Base-by-base conservation (phyloP, 2,329 filamentous ascomycete genomes). In the Aquanectria penicillioides region DNA sequence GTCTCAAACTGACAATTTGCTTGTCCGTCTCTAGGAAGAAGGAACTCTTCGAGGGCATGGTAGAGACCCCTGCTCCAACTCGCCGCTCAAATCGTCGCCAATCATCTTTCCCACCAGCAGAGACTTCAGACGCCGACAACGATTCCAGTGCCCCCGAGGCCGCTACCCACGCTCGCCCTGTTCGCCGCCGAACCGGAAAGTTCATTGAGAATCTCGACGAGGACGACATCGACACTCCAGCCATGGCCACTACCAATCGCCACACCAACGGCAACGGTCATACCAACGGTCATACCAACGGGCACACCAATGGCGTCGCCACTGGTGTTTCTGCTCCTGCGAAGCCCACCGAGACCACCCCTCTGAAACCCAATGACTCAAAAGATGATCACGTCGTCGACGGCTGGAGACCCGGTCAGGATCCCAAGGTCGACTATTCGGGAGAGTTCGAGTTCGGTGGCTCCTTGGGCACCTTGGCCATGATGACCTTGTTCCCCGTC, bases 401-500 rank as follows among this genome's bases (percentile, higher is more conserved):
- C 66, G 86, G 86, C 53, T 88, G 86, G 84, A 79, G 73, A 64
- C 81, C 83, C 18, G 86, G 85, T 40, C 80, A 81, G 68, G 86
- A 90, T 68, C 85, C 83, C 69, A 88, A 83, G 74, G 67, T 89
- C 56, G 88, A 90, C 77, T 80, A 83, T 70, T 88, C 86, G 2
- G 86, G 84, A 63, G 80, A 85, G 63, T 85, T 86, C 67, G 96
- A 99, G 74, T 99, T 98, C 73, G 94, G 94, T 63, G 95, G 95
- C 57, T 89, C 92, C 3, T 74, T 84, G n/a, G 94, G 95, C 53
- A 90, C 94, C 36, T 78, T 85, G 13, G 81, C 86, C 66, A 93
- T 97, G 86, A 98, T 98, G 93, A 84, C 93, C 62, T 87, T 90
- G 40, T 99, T 98, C 78, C 95, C 95, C n/a, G 62, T 89, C 31